Percentiles rank a stretch among this genome's conserved stretches.
Conservation (phyloP, 805 yeast species). For the Isabelozyma pseudorhagii region DNA sequence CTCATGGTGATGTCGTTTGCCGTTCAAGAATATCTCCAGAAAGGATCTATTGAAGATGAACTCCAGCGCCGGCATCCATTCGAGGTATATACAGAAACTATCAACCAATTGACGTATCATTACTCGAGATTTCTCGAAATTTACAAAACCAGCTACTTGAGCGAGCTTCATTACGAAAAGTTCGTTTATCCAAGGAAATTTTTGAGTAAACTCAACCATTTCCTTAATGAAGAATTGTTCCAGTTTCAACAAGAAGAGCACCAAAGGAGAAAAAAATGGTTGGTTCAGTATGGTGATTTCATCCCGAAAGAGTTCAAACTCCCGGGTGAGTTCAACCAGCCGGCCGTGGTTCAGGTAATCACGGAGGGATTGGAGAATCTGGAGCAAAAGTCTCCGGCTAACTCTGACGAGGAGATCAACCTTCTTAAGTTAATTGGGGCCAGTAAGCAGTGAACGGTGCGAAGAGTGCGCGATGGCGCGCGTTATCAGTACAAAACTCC, state of each 20-base stretch:
- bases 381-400: slow-evolving; percentile 7
- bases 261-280: slow-evolving; percentile 33
- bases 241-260: slow-evolving; percentile 31
- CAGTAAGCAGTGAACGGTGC: not conserved
- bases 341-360: slow-evolving; percentile 36
- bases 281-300: slow-evolving; percentile 35
- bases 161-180: slow-evolving; percentile 38
- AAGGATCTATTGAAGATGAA: slow-evolving; percentile 8
- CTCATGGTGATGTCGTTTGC: slow-evolving; percentile 16
- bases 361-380: slow-evolving; percentile 40
- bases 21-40: slow-evolving; percentile 9
- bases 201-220: slow-evolving; percentile 25
- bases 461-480: not conserved
- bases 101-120: slow-evolving; percentile 30
- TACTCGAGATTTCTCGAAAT: slow-evolving; percentile 31
- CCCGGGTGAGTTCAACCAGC: slow-evolving; percentile 36
- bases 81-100: slow-evolving; percentile 19
- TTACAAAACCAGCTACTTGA: slow-evolving; percentile 32
- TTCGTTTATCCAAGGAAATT: slow-evolving; percentile 37
- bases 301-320: slow-evolving; percentile 37
- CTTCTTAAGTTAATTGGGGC: slow-evolving; percentile 1
- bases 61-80: slow-evolving; percentile 10
- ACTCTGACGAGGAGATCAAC: slow-evolving; percentile 5
- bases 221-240: slow-evolving; percentile 29
- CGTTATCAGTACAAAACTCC: not conserved